A percentile compares a stretch with the other conserved stretches of the same genome.
Evolutionary conservation across 1,284 basidiomycete species (phyloP).

Genomic region (Pseudozyma pruni): DNA sequence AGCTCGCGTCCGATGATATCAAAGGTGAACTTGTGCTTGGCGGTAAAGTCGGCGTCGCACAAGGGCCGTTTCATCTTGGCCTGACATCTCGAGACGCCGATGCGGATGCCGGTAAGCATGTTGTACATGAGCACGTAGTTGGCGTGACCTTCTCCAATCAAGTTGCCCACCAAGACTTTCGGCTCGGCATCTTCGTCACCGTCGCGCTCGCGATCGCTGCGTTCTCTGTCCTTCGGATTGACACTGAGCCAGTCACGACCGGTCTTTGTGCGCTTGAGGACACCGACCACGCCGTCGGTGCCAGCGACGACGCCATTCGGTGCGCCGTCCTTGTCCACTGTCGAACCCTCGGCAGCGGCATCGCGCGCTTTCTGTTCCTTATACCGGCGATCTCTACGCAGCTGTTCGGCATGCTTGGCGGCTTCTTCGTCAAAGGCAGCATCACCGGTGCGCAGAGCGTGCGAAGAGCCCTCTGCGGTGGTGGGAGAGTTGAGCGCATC

Average conservation of each 20-base stretch:
- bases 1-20: constrained; percentile 97
- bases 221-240: constrained; percentile 28
- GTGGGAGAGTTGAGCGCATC: constrained; percentile 42
- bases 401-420: constrained; percentile 61
- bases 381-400: constrained; percentile 57
- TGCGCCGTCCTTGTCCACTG: constrained; percentile 13
- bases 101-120: constrained; percentile 98
- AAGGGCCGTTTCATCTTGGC: constrained; percentile 89
- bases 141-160: constrained; percentile 95
- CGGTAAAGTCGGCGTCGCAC: constrained; percentile 85
- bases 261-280: constrained; percentile 42
- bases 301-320: constrained; percentile 2
- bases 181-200: constrained; percentile 50
- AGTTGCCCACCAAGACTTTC: constrained; percentile 84
- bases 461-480: constrained; percentile 20
- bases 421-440: constrained; percentile 65
- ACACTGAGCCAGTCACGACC: constrained; percentile 36
- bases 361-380: constrained; percentile 57
- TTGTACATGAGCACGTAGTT: constrained; percentile 99
- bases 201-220: constrained; percentile 26
- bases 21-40: constrained; percentile 94
- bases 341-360: constrained; percentile 32
- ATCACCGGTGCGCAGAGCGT: constrained; percentile 57
- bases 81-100: constrained; percentile 93
- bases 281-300: constrained; percentile 27